Base-by-base conservation (phyloP, 2,329 filamentous ascomycete species). In the Rhynchosporium secalis region DNA sequence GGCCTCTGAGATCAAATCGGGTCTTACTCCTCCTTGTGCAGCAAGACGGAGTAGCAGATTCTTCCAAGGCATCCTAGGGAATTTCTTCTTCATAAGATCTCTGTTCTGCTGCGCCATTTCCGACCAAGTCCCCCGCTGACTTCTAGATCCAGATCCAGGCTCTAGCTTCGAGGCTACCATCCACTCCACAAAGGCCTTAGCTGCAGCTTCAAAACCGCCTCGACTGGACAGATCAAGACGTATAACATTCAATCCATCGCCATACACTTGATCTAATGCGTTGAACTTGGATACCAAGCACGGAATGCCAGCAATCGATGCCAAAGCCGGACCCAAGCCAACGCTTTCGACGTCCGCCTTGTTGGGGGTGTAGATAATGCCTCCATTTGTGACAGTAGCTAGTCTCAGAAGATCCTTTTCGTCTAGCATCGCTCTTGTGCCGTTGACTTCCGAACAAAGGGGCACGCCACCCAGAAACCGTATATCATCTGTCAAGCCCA, bases 341-440 rank as follows among this genome's bases (percentile, higher is more conserved):
- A 57, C 55, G 13, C 55, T 57, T 36, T 57, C 55, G 5, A 57
- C 41, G 26, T 57, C 29, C 29, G 26, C 9, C 4, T 40, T 57
- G 12, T 47, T 47, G 7, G 55, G 55, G 8, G 55, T 57, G 36
- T 57, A 57, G 4, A 57, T 10, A 3, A 57, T 43, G 4, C 55
- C 55, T 6, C 55, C 55, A 26, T 57, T 26, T 12, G 55, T 45
- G 4, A 29, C 41, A 47, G 29, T 43, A 29, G 55, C 41, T 12
- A 57, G 41, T 10, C 28, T 13, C 9, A 57, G 55, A 7, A 57
- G 55, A 36, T 57, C 55, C 15, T 57, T 57, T 43, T 57, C 55
- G 29, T 57, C 41, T 10, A 57, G 55, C 15, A 57, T 45, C 28
- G 13, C 13, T 38, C 26, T 57, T 20, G 41, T 31, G 28, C 41